phyloP scores from a whole-genome alignment of 805 yeast genomes.

The Barnettozyma populi region DNA sequence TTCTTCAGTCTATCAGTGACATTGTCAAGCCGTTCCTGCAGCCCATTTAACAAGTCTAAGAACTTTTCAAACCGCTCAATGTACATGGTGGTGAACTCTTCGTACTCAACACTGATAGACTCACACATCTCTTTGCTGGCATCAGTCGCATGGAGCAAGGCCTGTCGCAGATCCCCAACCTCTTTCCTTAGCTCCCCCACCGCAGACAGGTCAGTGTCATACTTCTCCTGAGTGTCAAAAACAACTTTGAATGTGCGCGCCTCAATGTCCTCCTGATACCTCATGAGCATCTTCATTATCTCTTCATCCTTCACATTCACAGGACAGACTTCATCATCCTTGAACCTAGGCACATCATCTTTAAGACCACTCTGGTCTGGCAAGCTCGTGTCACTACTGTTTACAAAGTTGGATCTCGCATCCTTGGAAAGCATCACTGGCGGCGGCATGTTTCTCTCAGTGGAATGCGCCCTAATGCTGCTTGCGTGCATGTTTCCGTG shows the following conservation, averaged over 20 bases:
- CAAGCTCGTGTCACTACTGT: neutral
- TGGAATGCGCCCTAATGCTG: neutral
- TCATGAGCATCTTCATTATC: neutral
- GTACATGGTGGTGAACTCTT: neutral
- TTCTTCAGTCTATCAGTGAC: neutral
- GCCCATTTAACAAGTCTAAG: neutral
- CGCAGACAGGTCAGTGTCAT: neutral
- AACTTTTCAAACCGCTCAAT: neutral
- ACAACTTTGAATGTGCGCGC: neutral
- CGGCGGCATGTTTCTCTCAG: neutral
- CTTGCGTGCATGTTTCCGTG: neutral
- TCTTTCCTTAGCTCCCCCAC: neutral
- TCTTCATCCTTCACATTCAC: neutral
- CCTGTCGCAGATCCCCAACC: neutral
- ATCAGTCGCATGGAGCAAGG: neutral
- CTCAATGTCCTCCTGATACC: neutral
- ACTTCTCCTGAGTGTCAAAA: conserved; percentile 1
- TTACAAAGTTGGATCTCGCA: neutral
- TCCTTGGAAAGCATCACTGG: neutral
- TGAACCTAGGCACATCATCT: neutral
- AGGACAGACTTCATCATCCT: neutral
- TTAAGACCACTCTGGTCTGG: neutral
- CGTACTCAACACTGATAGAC: neutral
- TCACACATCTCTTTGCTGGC: neutral
- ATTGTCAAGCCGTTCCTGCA: neutral